phyloP scores from a whole-genome alignment of 2,329 filamentous ascomycete species.

The Curvularia verruculosa region DNA sequence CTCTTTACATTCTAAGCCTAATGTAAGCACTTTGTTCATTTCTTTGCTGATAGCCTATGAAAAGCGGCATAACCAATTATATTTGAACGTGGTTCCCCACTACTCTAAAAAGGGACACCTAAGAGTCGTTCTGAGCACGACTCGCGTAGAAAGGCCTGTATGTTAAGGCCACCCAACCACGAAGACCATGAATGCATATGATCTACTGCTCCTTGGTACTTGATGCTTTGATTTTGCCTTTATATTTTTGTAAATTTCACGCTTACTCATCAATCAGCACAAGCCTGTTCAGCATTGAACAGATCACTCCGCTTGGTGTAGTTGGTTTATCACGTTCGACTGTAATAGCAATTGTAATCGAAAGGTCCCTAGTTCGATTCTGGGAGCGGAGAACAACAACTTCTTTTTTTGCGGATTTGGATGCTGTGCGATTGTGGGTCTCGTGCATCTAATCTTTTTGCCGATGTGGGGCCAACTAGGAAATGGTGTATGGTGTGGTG shows the following conservation, averaged over 20 bases:
- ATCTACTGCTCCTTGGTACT: too few relatives aligned
- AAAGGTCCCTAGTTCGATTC: slow-evolving; percentile 44
- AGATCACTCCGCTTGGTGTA: slow-evolving; percentile 37
- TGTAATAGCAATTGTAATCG: slow-evolving; percentile 44
- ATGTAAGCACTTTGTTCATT: too few relatives aligned
- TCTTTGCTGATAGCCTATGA: too few relatives aligned
- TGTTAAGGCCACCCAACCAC: too few relatives aligned
- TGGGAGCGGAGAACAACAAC: slow-evolving; percentile 36
- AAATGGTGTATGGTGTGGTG: neutral
- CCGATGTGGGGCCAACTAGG: neutral
- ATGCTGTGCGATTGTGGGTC: neutral
- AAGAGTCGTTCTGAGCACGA: too few relatives aligned
- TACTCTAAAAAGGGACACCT: too few relatives aligned
- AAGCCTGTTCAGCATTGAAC: slow-evolving; percentile 1
- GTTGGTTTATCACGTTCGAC: slow-evolving; percentile 49
- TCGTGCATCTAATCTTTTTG: neutral
- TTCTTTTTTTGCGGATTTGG: slow-evolving; percentile 4
- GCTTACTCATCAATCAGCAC: slow-evolving; percentile 1
- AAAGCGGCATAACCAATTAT: too few relatives aligned
- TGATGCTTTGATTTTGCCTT: neutral
- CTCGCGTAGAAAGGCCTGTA: too few relatives aligned
- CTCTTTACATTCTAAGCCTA: too few relatives aligned
- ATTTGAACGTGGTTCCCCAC: too few relatives aligned
- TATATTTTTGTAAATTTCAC: neutral
- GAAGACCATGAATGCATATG: too few relatives aligned